Percentiles rank a stretch among this genome's conserved stretches.
These are phyloP conservation scores for Talaromyces stipitatus DNA, from an alignment of 495 filamentous ascomycete species.

Conservation along the genomic window DNA sequence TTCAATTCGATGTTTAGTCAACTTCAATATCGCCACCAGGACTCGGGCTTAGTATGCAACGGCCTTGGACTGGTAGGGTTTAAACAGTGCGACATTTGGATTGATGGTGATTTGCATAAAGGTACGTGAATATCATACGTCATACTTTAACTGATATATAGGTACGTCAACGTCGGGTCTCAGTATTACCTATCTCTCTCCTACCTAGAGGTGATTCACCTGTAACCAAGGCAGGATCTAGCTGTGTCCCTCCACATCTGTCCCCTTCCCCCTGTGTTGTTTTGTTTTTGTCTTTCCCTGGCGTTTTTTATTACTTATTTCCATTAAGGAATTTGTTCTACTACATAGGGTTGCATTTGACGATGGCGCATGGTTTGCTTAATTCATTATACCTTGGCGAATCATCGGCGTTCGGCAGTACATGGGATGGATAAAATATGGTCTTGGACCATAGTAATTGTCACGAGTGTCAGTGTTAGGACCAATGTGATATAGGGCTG, in stretches of 20 bases:
- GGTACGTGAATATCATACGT: not conserved
- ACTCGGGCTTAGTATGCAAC: not conserved
- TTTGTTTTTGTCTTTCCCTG: not conserved
- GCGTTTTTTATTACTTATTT: constrained; percentile 4
- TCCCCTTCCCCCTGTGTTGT: constrained; percentile 12
- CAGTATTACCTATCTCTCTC: not conserved
- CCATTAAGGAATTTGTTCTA: not conserved
- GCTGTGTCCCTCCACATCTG: constrained; percentile 4
- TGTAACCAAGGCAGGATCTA: not conserved
- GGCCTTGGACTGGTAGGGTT: not conserved
- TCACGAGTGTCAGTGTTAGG: not conserved
- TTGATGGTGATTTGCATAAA: not conserved
- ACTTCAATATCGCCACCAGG: not conserved
- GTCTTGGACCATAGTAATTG: not conserved
- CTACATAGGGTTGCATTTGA: constrained; percentile 3
- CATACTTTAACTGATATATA: not conserved
- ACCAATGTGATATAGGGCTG: not conserved
- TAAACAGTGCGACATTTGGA: not conserved
- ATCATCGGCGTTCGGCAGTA: not conserved
- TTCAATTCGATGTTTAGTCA: not conserved
- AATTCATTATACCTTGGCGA: not conserved
- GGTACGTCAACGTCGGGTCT: not conserved
- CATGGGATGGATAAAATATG: not conserved
- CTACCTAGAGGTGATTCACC: not conserved
- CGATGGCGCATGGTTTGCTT: not conserved